Evolutionary conservation across 2,329 filamentous ascomycete genomes (phyloP).

Genomic region (Apiospora marii): DNA sequence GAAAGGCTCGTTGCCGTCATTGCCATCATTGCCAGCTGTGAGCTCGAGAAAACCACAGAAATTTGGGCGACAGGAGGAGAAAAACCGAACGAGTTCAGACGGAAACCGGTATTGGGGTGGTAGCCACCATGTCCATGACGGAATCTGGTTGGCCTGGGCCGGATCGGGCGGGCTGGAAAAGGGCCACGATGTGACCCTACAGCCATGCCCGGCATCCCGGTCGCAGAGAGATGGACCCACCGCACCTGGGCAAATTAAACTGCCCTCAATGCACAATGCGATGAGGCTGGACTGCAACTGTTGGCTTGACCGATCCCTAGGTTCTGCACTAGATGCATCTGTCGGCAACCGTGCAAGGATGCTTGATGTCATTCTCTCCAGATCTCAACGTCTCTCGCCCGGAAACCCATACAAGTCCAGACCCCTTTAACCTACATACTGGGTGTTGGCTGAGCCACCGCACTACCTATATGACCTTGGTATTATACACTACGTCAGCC

Average conservation of each 20-base stretch:
- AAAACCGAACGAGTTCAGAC: not conserved
- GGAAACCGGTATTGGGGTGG: conserved; percentile 16
- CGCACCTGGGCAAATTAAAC: conserved; percentile 13
- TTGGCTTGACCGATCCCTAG: not conserved
- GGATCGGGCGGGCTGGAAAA: not conserved
- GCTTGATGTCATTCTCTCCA: conserved; percentile 18
- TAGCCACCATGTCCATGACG: conserved; percentile 19
- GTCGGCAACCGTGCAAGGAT: not conserved
- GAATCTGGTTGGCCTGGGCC: conserved; percentile 16
- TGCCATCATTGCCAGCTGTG: not conserved
- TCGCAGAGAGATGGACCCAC: not conserved
- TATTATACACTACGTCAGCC: conserved; percentile 12
- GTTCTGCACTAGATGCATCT: not conserved
- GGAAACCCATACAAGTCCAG: not conserved
- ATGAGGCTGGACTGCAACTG: not conserved
- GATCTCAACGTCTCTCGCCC: not conserved
- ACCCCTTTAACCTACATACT: not conserved
- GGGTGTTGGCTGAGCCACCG: not conserved
- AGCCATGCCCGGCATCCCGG: not conserved
- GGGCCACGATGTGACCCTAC: conserved; percentile 13
- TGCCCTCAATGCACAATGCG: conserved; percentile 17
- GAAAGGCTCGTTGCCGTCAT: not conserved
- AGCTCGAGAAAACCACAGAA: not conserved
- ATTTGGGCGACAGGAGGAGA: not conserved
- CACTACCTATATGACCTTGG: not conserved